Conservation (phyloP, 2,329 filamentous ascomycete species). For the Corynespora cassiicola region DNA sequence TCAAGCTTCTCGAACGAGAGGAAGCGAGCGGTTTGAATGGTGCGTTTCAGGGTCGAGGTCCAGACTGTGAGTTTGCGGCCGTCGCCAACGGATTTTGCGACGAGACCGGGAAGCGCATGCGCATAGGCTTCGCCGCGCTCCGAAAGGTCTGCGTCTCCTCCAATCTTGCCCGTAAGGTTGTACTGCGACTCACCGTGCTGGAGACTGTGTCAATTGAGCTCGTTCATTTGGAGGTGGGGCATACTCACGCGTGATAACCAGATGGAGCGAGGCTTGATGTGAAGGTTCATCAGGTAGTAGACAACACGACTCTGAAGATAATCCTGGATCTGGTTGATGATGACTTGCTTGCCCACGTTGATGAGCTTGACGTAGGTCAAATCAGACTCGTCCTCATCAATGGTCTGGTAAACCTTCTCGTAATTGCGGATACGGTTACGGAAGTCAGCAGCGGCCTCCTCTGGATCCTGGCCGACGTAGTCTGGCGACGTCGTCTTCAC, state of each 20-base stretch:
- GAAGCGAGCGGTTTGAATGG: slow-evolving; percentile 88
- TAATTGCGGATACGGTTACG: slow-evolving; percentile 94
- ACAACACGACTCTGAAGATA: slow-evolving; percentile 96
- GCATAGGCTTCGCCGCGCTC: slow-evolving; percentile 88
- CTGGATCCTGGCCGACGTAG: slow-evolving; percentile 92
- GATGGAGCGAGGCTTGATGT: slow-evolving; percentile 94
- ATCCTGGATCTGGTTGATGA: slow-evolving; percentile 97
- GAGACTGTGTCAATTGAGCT: slow-evolving; percentile 3
- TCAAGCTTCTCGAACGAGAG: slow-evolving; percentile 94
- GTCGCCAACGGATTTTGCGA: slow-evolving; percentile 85
- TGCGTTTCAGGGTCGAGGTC: slow-evolving; percentile 80
- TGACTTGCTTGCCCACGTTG: slow-evolving; percentile 92
- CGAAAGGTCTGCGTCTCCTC: slow-evolving; percentile 88
- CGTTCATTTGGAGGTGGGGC: neutral
- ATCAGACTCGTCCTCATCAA: slow-evolving; percentile 85
- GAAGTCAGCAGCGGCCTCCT: slow-evolving; percentile 89
- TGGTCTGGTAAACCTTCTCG: slow-evolving; percentile 94
- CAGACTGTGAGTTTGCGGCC: slow-evolving; percentile 72
- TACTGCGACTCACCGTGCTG: slow-evolving; percentile 94
- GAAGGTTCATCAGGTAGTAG: slow-evolving; percentile 98
- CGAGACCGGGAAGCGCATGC: slow-evolving; percentile 79
- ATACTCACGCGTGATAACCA: slow-evolving; percentile 87
- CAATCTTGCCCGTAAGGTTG: slow-evolving; percentile 89
- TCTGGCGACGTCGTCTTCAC: slow-evolving; percentile 97
- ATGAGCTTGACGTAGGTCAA: slow-evolving; percentile 98